Evolutionary conservation across 306 rosid species (phyloP), one percentile per base, ranked within the genome.

Genomic region (Lupinus albus): DNA sequence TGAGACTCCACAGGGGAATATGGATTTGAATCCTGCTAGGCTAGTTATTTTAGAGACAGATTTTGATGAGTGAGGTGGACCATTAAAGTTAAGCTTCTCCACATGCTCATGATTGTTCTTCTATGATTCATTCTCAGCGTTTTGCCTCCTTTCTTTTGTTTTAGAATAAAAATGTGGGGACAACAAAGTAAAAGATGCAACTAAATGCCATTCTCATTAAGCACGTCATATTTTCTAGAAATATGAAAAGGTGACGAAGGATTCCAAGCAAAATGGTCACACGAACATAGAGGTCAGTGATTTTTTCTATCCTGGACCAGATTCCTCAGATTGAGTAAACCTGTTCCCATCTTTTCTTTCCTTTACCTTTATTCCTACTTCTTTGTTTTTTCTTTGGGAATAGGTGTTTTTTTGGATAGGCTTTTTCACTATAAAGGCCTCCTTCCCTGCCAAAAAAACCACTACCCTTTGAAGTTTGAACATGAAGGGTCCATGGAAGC

Each of bases 281-380:
- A 67, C 48, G 76, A 81, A 42, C 45, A 44, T 10, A 32, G 61
- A 67, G 44, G 38, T n/a, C 21, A 11, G 4, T 18, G 80, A 77
- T 32, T 21, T 88, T 35, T 72, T 79, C 72, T 57, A 65, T 80
- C 57, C 80, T 86, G 15, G 84, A 81, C 25, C 79, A 70, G 57
- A 42, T 76, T 72, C 89, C 91, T 76, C 78, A 78, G 64, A 76
- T 81, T 72, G 89, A 84, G 12, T 84, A 83, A 80, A 83, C 91
- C 71, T 84, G 30, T 25, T 33, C 36, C 38, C 32, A 1, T 48
- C 42, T 38, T 39, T 38, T 68, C 41, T 39, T 38, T 67, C 15
- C 6, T 3, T 20, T 16, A 61, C 32, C 46, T 17, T 38, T 70
- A 25, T 50, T 54, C 13, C 44, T 13, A 49, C 15, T 58, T 46